These are phyloP conservation scores for Ceratocystis variospora DNA, from an alignment of 2,329 filamentous ascomycete species.

Conservation along the genomic window DNA sequence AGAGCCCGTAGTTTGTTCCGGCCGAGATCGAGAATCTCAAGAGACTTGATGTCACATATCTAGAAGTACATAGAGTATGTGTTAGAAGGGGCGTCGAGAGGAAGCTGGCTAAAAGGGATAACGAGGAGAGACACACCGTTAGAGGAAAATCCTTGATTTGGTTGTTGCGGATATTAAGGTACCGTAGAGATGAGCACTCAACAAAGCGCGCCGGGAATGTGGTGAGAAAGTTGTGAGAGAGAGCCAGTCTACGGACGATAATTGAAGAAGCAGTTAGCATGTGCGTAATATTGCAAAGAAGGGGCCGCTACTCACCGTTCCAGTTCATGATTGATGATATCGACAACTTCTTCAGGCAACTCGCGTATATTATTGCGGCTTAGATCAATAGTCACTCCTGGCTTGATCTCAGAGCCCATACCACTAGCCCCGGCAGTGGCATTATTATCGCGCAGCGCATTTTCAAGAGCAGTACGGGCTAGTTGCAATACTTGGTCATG, in stretches of 20 bases:
- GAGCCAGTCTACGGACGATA: slow-evolving; percentile 44
- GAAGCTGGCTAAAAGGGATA: background rate
- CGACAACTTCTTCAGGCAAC: slow-evolving; percentile 59
- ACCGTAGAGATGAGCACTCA: slow-evolving; percentile 64
- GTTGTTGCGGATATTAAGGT: slow-evolving; percentile 69
- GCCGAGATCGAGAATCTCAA: slow-evolving; percentile 88
- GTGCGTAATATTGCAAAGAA: background rate
- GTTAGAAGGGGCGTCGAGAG: background rate
- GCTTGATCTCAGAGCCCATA: slow-evolving; percentile 44
- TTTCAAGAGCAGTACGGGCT: slow-evolving; percentile 52
- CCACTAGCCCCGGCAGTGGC: slow-evolving; percentile 45
- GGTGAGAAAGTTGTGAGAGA: slow-evolving; percentile 66
- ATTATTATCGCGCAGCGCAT: slow-evolving; percentile 53
- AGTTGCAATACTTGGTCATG: slow-evolving; percentile 46
- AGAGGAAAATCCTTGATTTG: slow-evolving; percentile 50
- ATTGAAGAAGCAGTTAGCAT: background rate
- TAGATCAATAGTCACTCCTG: slow-evolving; percentile 64
- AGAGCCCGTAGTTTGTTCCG: slow-evolving; percentile 70
- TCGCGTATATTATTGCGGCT: slow-evolving; percentile 60
- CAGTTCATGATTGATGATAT: slow-evolving; percentile 59
- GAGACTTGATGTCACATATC: slow-evolving; percentile 72
- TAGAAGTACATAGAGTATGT: slow-evolving; percentile 27
- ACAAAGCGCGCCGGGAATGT: slow-evolving; percentile 57
- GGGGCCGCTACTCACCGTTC: slow-evolving; percentile 42
- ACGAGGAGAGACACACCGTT: slow-evolving; percentile 31